phyloP scores from a whole-genome alignment of 2,329 filamentous ascomycete genomes.

The Phialophora tarda region DNA sequence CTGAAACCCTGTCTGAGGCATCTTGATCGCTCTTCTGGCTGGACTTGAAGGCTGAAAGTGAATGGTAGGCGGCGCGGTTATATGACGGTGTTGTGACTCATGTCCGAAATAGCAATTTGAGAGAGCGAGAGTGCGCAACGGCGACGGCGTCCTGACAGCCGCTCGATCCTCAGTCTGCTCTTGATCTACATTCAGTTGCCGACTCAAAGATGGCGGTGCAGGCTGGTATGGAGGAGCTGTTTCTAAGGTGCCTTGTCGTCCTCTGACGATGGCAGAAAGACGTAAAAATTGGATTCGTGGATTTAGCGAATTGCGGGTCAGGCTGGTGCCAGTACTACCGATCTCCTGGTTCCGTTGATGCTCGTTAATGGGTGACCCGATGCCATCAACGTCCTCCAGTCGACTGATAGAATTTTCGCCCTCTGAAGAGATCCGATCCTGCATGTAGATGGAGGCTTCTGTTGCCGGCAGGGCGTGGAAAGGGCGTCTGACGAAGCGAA shows the following conservation, averaged over 20 bases:
- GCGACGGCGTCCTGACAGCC: conserved; percentile 27
- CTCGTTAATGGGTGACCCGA: conserved; percentile 25
- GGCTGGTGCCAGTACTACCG: conserved; percentile 16
- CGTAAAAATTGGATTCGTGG: conserved; percentile 37
- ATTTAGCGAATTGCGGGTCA: conserved; percentile 28
- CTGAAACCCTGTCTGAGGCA: conserved; percentile 51
- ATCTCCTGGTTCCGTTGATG: conserved; percentile 34
- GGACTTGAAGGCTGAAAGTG: not conserved
- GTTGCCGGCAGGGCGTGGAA: conserved; percentile 24
- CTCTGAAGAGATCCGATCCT: conserved; percentile 30
- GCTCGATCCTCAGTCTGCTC: conserved; percentile 11
- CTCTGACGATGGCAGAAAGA: conserved; percentile 33
- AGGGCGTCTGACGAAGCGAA: conserved; percentile 28
- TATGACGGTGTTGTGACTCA: conserved; percentile 29
- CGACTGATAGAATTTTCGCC: conserved; percentile 34
- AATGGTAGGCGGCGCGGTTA: conserved; percentile 10
- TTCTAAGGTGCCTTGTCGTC: conserved; percentile 33
- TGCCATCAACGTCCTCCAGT: conserved; percentile 35
- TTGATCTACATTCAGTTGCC: conserved; percentile 22
- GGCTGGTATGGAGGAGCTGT: conserved; percentile 37
- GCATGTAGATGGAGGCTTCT: conserved; percentile 35
- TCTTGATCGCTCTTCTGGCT: conserved; percentile 28
- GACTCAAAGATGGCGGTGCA: conserved; percentile 34
- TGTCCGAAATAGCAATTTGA: conserved; percentile 28
- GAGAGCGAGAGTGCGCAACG: conserved; percentile 36